Base-by-base conservation (phyloP, 345 rosid genomes). In the Limnanthes douglasii region DNA sequence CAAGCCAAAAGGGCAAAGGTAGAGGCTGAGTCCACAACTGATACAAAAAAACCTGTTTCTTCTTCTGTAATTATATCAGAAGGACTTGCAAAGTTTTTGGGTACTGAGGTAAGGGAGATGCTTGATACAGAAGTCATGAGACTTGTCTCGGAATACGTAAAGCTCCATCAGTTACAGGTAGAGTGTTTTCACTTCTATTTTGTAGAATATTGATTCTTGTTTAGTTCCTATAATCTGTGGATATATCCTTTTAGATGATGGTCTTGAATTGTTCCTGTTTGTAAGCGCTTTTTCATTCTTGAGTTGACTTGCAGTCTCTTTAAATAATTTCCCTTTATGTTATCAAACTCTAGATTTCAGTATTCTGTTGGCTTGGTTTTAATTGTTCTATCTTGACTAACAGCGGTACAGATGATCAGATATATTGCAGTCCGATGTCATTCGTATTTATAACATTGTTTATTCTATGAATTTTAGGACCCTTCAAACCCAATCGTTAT, bases 141-240 rank as follows among this genome's bases (percentile, higher is more conserved):
- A 29, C 69, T 45, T 35, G 93, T 85, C 30, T 73, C 93, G 96
- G 96, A 79, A 41, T 67, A 85, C 45, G 67, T 85, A 37, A 79
- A 76, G 30, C 57, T 54, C 41, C 65, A 85, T 44, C 59, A 53
- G n/a, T 56, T 85, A 60, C 88, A 85, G 93, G 96, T 85, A n/a
- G 50, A 3, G 73, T 25, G 1, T 29, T 20, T 21, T 7, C 19
- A 14, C 11, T 6, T 27, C 20, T 21, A 5, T 19, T 18, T 30
- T 25, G n/a, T n/a, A n/a, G n/a, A n/a, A n/a, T n/a, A n/a, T n/a
- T n/a, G n/a, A n/a, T n/a, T n/a, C n/a, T n/a, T n/a, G n/a, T n/a
- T n/a, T n/a, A n/a, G n/a, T n/a, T n/a, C n/a, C n/a, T n/a, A n/a
- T n/a, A n/a, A n/a, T n/a, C n/a, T n/a, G n/a, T n/a, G n/a, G n/a